Percentiles rank a stretch among this genome's conserved stretches.
These are phyloP conservation scores for Pneumocystis canis DNA, from an alignment of 1,139 yeast species.

Conservation along the genomic window DNA sequence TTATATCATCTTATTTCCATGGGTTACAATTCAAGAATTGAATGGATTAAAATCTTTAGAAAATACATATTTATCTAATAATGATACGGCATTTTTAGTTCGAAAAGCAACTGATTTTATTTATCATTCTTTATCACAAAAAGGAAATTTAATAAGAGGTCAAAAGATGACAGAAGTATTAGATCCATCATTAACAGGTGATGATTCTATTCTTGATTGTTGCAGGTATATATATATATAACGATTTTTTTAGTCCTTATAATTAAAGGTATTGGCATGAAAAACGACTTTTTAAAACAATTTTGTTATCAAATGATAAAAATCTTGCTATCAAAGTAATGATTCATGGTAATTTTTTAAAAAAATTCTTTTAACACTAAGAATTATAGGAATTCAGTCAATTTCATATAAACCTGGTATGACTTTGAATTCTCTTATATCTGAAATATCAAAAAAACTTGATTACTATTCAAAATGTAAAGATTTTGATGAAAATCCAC, in stretches of 20 bases:
- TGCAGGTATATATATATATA: not conserved
- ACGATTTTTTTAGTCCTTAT: not conserved
- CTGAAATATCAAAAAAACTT: not conserved
- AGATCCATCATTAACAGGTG: not conserved
- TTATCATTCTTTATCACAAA: not conserved
- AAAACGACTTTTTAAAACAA: not conserved
- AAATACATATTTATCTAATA: too few relatives aligned
- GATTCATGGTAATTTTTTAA: not conserved
- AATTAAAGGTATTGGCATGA: not conserved
- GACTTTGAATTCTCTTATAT: not conserved
- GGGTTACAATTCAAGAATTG: not conserved
- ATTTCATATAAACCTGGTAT: not conserved
- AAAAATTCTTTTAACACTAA: not conserved
- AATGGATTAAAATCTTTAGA: not conserved
- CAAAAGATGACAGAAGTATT: not conserved
- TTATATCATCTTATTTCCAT: not conserved
- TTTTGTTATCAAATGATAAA: not conserved
- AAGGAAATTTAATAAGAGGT: not conserved
- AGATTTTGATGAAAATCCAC: not conserved
- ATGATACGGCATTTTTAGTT: not conserved
- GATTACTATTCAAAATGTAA: not conserved
- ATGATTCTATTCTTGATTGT: not conserved
- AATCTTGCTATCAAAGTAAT: not conserved
- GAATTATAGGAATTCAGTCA: not conserved
- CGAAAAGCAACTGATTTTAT: not conserved